Evolutionary conservation across 108 stramenopile species (phyloP).

Genomic region (Nannochloropsis gaditana): DNA sequence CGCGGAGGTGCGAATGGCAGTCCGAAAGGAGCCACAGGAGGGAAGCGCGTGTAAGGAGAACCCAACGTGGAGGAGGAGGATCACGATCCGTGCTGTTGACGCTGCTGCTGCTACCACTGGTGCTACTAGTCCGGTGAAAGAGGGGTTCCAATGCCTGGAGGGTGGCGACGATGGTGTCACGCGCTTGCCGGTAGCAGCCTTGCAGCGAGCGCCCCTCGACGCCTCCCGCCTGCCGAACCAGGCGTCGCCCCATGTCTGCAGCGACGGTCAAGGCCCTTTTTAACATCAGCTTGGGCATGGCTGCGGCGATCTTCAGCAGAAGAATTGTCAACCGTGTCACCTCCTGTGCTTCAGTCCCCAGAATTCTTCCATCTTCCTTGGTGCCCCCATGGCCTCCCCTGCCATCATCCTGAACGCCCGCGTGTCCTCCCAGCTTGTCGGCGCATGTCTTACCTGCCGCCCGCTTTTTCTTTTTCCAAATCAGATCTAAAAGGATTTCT

Average conservation of each 20-base stretch:
- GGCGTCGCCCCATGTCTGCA: neutral
- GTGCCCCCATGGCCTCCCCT: neutral
- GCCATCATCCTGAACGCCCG: neutral
- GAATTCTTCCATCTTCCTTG: neutral
- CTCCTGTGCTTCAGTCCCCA: neutral
- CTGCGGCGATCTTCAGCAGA: neutral
- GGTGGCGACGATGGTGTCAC: neutral
- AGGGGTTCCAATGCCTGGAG: neutral
- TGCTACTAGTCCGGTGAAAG: neutral
- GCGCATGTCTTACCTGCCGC: neutral
- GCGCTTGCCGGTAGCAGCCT: neutral
- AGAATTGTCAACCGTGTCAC: neutral
- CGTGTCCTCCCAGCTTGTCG: no score
- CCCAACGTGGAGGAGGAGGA: constrained; percentile 12
- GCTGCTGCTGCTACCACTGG: neutral
- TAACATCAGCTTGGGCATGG: neutral
- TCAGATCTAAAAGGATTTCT: neutral
- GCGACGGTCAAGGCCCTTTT: neutral
- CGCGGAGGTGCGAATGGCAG: neutral
- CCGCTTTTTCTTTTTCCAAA: neutral
- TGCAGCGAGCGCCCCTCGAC: neutral
- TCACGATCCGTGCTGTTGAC: neutral
- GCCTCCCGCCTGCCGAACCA: neutral
- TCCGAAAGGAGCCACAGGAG: neutral
- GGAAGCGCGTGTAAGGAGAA: neutral